phyloP scores from a whole-genome alignment of 106 monocot species.

The Dendrobium officinale region DNA sequence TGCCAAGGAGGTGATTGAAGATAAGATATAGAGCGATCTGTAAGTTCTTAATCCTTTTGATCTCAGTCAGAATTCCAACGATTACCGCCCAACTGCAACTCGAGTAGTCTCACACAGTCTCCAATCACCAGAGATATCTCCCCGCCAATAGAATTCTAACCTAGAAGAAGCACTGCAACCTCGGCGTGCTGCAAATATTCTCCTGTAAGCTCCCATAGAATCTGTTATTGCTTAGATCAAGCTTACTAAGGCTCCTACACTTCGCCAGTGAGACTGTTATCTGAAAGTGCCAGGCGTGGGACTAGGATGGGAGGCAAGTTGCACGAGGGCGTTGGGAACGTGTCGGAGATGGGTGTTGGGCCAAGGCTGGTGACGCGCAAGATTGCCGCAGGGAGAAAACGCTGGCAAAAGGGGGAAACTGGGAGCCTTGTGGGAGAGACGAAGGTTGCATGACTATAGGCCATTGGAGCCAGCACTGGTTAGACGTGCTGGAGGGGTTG shows the following conservation, averaged over 20 bases:
- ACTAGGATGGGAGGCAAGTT: no score
- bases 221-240: constrained; percentile 68
- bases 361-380: no score
- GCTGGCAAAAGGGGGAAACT: no score
- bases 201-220: constrained; percentile 57
- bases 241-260: constrained; percentile 71
- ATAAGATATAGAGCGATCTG: constrained; percentile 79
- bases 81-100: constrained; percentile 68
- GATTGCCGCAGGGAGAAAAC: no score
- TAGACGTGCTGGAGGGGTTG: no score
- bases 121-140: constrained; percentile 58
- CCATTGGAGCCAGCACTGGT: no score
- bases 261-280: constrained; percentile 49
- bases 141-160: constrained; percentile 45
- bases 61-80: constrained; percentile 61
- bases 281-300: constrained; percentile 7
- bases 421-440: no score
- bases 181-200: constrained; percentile 40
- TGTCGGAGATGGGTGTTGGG: no score
- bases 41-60: constrained; percentile 61
- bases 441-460: no score
- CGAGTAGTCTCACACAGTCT: constrained; percentile 50
- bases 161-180: constrained; percentile 61
- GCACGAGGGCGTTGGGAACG: no score
- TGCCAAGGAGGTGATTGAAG: constrained; percentile 49